Percentiles rank a stretch among this genome's conserved stretches.
phyloP scores from a whole-genome alignment of 768 basidiomycete species.

The Mrakia hoshinonis region DNA sequence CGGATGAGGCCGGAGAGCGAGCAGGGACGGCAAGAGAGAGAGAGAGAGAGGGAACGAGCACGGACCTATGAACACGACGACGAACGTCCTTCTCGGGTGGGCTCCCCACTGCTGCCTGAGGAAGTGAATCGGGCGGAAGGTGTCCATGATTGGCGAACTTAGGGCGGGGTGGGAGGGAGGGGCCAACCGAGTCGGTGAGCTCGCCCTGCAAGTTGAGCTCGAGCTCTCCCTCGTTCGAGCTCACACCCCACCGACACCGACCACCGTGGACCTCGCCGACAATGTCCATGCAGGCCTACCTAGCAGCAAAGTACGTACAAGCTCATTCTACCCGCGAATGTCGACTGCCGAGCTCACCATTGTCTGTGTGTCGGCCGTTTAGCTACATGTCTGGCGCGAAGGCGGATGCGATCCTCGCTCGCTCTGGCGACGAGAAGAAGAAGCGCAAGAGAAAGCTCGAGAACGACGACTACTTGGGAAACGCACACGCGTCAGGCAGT shows the following conservation, averaged over 20 bases:
- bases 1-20: too few relatives aligned
- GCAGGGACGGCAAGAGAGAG: too few relatives aligned
- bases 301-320: constrained; percentile 25
- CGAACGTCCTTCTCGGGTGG: too few relatives aligned
- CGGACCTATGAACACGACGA: too few relatives aligned
- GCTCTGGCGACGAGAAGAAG: constrained; percentile 42
- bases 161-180: too few relatives aligned
- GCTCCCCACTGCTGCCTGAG: too few relatives aligned
- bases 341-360: neutral
- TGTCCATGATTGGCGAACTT: too few relatives aligned
- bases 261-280: too few relatives aligned
- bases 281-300: constrained; percentile 26
- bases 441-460: constrained; percentile 60
- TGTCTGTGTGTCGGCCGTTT: neutral
- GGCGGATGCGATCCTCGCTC: constrained; percentile 84
- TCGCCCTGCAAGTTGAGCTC: too few relatives aligned
- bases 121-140: too few relatives aligned
- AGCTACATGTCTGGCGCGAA: constrained; percentile 91
- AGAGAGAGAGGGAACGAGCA: too few relatives aligned
- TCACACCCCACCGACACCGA: neutral
- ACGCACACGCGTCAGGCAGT: constrained; percentile 14
- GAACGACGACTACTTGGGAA: constrained; percentile 31
- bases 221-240: neutral
- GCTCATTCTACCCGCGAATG: neutral
- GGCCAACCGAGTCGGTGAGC: too few relatives aligned